A percentile compares a stretch with the other conserved stretches of the same genome.
phyloP scores from a whole-genome alignment of 73 alveolate genomes.

The Uronychia binucleata region DNA sequence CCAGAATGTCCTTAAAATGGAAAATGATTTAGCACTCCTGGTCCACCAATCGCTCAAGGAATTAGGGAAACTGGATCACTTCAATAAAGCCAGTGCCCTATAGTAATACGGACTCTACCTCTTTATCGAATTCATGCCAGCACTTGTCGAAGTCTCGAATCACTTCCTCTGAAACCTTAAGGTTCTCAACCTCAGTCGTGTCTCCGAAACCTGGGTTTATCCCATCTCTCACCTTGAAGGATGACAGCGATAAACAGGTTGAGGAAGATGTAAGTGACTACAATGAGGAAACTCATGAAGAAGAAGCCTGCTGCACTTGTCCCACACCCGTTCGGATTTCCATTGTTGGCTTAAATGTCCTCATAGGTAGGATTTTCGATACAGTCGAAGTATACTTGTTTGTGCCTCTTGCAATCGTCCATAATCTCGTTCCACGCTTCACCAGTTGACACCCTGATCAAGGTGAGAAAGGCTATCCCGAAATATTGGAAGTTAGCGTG shows the following conservation, averaged over 20 bases:
- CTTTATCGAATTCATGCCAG: conserved; percentile 28
- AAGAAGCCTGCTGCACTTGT: background rate
- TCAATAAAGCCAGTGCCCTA: conserved; percentile 44
- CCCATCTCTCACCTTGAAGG: conserved; percentile 41
- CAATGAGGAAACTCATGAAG: conserved; percentile 24
- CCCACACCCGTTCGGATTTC: conserved; percentile 28
- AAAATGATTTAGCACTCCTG: conserved; percentile 14
- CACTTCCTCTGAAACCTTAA: conserved; percentile 28
- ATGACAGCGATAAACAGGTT: conserved; percentile 75
- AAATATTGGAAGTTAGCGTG: conserved; percentile 29
- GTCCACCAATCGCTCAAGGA: conserved; percentile 5
- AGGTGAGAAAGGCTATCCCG: conserved; percentile 15
- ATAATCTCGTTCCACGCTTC: conserved; percentile 54
- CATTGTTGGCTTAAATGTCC: conserved; percentile 16
- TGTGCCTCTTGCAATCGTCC: conserved; percentile 11
- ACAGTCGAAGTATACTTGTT: conserved; percentile 1
- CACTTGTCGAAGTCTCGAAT: conserved; percentile 2
- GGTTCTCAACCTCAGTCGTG: conserved; percentile 33
- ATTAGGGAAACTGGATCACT: background rate
- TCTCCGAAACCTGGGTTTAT: conserved; percentile 31
- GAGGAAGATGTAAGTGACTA: conserved; percentile 59
- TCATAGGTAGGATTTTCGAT: conserved; percentile 9
- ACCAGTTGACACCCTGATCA: conserved; percentile 47
- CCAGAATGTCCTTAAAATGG: conserved; percentile 2
- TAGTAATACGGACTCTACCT: conserved; percentile 3